Evolutionary conservation across 2,329 filamentous ascomycete species (phyloP).

Genomic region (Trichoderma brevicompactum): DNA sequence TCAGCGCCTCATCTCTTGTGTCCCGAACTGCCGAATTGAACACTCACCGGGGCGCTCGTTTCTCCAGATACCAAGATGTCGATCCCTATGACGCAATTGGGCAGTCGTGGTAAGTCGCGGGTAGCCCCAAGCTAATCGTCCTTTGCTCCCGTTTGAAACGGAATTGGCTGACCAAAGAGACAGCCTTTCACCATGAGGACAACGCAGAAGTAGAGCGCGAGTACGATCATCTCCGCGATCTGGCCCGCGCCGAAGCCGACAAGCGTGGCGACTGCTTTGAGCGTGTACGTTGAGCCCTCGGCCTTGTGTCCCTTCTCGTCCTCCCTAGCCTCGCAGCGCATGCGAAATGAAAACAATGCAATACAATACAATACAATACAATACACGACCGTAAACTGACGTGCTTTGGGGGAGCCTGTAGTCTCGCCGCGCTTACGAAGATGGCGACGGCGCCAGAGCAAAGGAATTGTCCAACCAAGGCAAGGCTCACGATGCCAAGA

Average conservation of each 20-base stretch:
- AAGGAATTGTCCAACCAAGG: constrained; percentile 84
- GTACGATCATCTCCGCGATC: constrained; percentile 86
- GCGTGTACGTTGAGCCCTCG: constrained; percentile 54
- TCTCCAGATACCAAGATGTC: no score
- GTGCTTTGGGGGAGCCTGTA: constrained; percentile 34
- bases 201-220: constrained; percentile 75
- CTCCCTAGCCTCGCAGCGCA: background rate
- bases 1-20: no score
- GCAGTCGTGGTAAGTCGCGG: constrained; percentile 46
- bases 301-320: background rate
- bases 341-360: no score
- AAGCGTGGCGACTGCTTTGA: constrained; percentile 81
- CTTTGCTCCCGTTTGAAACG: background rate
- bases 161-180: constrained; percentile 20
- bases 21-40: no score
- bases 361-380: background rate
- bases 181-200: constrained; percentile 77
- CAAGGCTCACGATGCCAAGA: constrained; percentile 80
- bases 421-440: constrained; percentile 80
- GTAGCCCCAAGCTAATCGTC: background rate
- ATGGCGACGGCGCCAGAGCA: constrained; percentile 80
- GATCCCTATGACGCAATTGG: constrained; percentile 47
- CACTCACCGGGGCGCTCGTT: no score
- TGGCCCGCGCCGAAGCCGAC: constrained; percentile 78
- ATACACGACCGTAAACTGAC: background rate